Evolutionary conservation across 352 stramenopile genomes (phyloP).

Genomic region (Achlya hypogyna): DNA sequence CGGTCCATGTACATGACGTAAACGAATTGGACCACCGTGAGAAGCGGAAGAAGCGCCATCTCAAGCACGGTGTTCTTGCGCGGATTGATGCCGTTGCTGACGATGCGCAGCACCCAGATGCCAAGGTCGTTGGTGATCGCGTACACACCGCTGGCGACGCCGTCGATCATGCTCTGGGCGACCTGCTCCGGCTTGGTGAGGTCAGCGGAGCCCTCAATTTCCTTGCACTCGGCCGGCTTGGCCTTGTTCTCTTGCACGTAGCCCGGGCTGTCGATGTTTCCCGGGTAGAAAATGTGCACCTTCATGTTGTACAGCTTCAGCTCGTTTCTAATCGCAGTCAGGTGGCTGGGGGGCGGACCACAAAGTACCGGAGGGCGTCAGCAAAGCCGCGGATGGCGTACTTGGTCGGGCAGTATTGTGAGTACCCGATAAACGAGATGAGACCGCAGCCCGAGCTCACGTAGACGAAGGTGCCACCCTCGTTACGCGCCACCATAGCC

Average conservation of each 20-base stretch:
- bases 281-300: slow-evolving; percentile 71
- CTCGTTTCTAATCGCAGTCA: slow-evolving; percentile 53
- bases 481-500: slow-evolving; percentile 50
- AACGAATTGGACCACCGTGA: slow-evolving; percentile 55
- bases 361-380: slow-evolving; percentile 47
- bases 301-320: slow-evolving; percentile 57
- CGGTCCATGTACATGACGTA: slow-evolving; percentile 80
- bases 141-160: slow-evolving; percentile 57
- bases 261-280: slow-evolving; percentile 75
- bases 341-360: slow-evolving; percentile 33
- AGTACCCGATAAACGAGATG: slow-evolving; percentile 75
- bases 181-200: slow-evolving; percentile 37
- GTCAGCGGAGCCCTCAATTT: slow-evolving; percentile 49
- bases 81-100: slow-evolving; percentile 64
- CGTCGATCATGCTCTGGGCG: slow-evolving; percentile 54
- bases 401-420: slow-evolving; percentile 71
- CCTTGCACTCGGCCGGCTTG: slow-evolving; percentile 61
- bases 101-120: slow-evolving; percentile 56
- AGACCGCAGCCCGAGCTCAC: slow-evolving; percentile 60
- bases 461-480: slow-evolving; percentile 59
- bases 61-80: slow-evolving; percentile 69
- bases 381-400: slow-evolving; percentile 72
- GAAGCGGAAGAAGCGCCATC: slow-evolving; percentile 48
- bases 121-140: slow-evolving; percentile 74
- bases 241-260: slow-evolving; percentile 65